These are phyloP conservation scores for Rhizopus arrhizus DNA, from an alignment of 371 early-diverging fungal species.

Conservation along the genomic window DNA sequence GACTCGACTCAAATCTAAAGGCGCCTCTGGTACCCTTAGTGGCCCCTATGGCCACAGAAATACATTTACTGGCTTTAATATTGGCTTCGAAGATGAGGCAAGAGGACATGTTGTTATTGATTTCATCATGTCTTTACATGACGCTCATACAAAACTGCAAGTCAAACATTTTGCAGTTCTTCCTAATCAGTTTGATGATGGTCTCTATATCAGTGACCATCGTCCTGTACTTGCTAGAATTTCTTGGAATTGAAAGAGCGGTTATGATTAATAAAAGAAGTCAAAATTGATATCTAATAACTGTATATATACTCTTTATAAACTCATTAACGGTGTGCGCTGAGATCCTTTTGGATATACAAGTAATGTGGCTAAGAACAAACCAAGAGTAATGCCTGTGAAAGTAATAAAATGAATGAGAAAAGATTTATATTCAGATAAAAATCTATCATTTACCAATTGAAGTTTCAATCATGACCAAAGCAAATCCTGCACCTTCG, in stretches of 20 bases:
- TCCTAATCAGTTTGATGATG: slow-evolving; percentile 3
- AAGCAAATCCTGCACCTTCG: slow-evolving; percentile 51
- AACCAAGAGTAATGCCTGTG: slow-evolving; percentile 55
- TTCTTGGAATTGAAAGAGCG: slow-evolving; percentile 28
- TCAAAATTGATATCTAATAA: background rate
- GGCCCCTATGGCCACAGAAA: slow-evolving; percentile 47
- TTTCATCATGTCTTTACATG: slow-evolving; percentile 45
- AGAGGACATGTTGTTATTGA: slow-evolving; percentile 42
- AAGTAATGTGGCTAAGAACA: slow-evolving; percentile 58
- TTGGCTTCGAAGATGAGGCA: slow-evolving; percentile 39
- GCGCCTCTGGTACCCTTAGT: slow-evolving; percentile 28
- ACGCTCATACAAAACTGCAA: background rate
- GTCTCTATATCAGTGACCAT: slow-evolving; percentile 49
- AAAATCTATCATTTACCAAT: slow-evolving; percentile 23
- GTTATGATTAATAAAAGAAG: background rate
- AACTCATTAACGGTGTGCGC: slow-evolving; percentile 62
- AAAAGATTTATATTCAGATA: background rate
- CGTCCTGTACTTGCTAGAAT: slow-evolving; percentile 52
- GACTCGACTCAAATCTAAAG: slow-evolving; percentile 29
- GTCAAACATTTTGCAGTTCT: slow-evolving; percentile 31
- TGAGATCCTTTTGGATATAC: slow-evolving; percentile 60
- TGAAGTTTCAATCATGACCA: slow-evolving; percentile 50
- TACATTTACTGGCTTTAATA: slow-evolving; percentile 48
- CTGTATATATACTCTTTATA: slow-evolving; percentile 26
- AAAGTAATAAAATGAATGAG: background rate